Percentiles rank a stretch among this genome's conserved stretches.
These are phyloP conservation scores for Magnusiomyces magnusii DNA, from an alignment of 1,139 yeast genomes.

Conservation along the genomic window DNA sequence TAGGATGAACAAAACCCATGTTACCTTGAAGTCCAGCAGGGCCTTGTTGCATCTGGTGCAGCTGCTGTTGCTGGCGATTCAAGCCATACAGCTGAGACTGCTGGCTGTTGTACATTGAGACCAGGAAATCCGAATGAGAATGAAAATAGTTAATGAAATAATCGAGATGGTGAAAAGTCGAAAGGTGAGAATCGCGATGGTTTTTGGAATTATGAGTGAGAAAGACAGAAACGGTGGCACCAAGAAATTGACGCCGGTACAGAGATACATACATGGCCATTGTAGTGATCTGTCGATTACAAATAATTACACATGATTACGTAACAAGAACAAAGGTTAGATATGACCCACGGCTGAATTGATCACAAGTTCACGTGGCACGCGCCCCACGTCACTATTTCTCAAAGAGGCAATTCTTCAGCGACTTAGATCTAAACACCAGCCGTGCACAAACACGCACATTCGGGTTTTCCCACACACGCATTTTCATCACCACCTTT, in stretches of 20 bases:
- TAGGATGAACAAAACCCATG: not conserved
- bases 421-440: no score
- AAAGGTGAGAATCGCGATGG: not conserved
- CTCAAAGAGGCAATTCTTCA: no score
- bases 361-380: no score
- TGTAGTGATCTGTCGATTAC: no score
- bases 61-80: slow-evolving; percentile 5
- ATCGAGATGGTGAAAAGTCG: not conserved
- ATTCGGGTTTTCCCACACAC: no score
- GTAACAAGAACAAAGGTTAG: not conserved
- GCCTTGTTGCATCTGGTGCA: not conserved
- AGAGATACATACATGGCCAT: no score
- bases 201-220: no score
- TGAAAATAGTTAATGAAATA: not conserved
- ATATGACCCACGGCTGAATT: not conserved
- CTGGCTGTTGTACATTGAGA: slow-evolving; percentile 5
- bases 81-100: slow-evolving; percentile 5
- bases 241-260: no score
- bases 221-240: no score
- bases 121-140: not conserved
- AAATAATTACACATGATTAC: not conserved
- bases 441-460: no score
- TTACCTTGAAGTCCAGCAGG: slow-evolving; percentile 1
- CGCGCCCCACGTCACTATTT: no score
- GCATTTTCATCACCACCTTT: no score